Percentiles rank a stretch among this genome's conserved stretches.
These are phyloP conservation scores for Coemansia sp. DNA, from an alignment of 192 early-diverging fungal species.

Conservation along the genomic window DNA sequence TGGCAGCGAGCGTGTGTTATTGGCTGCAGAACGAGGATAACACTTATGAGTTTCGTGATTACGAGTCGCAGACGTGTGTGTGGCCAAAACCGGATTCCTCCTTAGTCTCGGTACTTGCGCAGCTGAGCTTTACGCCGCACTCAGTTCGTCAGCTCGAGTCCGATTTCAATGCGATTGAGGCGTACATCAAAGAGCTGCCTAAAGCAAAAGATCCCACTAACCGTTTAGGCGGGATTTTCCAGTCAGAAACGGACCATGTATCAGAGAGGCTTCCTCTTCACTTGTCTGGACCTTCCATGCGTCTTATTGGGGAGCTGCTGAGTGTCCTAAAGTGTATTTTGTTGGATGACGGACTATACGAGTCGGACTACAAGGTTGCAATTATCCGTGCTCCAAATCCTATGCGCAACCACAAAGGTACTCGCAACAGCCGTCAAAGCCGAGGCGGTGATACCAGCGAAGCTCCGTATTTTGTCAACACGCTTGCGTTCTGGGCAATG, in stretches of 20 bases:
- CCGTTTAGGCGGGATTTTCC: background rate
- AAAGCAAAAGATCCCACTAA: slow-evolving; percentile 5
- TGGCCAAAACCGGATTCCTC: slow-evolving; percentile 30
- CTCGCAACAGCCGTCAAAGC: background rate
- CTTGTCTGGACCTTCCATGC: slow-evolving; percentile 27
- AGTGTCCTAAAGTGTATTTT: slow-evolving; percentile 22
- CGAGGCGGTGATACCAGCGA: background rate
- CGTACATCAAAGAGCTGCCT: slow-evolving; percentile 19
- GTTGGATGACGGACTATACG: slow-evolving; percentile 8
- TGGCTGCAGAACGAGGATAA: slow-evolving; percentile 27
- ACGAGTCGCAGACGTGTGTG: slow-evolving; percentile 33
- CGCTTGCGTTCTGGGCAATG: slow-evolving; percentile 44
- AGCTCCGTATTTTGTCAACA: slow-evolving; percentile 13
- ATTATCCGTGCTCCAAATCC: slow-evolving; percentile 14
- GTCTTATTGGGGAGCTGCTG: slow-evolving; percentile 26
- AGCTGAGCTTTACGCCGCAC: slow-evolving; percentile 20
- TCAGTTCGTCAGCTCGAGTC: slow-evolving; percentile 4
- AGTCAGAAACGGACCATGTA: background rate
- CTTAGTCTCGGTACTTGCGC: slow-evolving; percentile 12
- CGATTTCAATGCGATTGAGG: slow-evolving; percentile 13
- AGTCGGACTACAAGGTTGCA: slow-evolving; percentile 36
- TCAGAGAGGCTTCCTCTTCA: background rate
- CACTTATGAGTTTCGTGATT: slow-evolving; percentile 38
- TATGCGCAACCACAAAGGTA: background rate
- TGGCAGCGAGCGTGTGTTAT: slow-evolving; percentile 17